These are phyloP conservation scores for Cydonia oblonga DNA, from an alignment of 331 rosid genomes.

Conservation along the genomic window DNA sequence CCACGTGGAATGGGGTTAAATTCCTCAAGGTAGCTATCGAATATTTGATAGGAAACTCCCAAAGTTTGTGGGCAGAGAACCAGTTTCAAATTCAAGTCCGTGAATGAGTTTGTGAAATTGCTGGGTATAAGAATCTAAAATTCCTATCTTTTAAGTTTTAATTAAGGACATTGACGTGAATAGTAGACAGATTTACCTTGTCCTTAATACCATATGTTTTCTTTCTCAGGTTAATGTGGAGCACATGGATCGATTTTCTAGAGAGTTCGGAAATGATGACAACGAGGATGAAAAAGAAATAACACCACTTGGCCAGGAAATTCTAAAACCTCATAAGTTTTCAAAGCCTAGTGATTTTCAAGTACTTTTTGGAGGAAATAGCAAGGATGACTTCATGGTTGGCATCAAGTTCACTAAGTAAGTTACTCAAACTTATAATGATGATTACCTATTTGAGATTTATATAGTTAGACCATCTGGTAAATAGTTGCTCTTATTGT, in stretches of 20 bases:
- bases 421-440: background rate
- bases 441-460: background rate
- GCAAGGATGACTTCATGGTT: slow-evolving; percentile 75
- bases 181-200: background rate
- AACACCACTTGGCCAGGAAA: slow-evolving; percentile 23
- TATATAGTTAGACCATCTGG: background rate
- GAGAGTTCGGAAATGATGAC: slow-evolving; percentile 60
- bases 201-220: background rate
- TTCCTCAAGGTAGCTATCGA: background rate
- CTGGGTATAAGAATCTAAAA: background rate
- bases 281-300: slow-evolving; percentile 15
- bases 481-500: background rate
- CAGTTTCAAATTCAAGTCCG: background rate
- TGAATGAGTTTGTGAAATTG: background rate
- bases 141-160: no score
- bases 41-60: background rate
- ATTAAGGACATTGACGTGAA: no score
- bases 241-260: slow-evolving; percentile 59
- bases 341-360: slow-evolving; percentile 68
- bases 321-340: slow-evolving; percentile 26
- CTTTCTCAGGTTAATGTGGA: slow-evolving; percentile 60
- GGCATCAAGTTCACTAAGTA: slow-evolving; percentile 92
- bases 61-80: background rate
- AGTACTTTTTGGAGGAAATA: slow-evolving; percentile 72
- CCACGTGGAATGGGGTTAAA: background rate